phyloP scores from a whole-genome alignment of 2,329 filamentous ascomycete genomes.

The Colletotrichum spaethianum region DNA sequence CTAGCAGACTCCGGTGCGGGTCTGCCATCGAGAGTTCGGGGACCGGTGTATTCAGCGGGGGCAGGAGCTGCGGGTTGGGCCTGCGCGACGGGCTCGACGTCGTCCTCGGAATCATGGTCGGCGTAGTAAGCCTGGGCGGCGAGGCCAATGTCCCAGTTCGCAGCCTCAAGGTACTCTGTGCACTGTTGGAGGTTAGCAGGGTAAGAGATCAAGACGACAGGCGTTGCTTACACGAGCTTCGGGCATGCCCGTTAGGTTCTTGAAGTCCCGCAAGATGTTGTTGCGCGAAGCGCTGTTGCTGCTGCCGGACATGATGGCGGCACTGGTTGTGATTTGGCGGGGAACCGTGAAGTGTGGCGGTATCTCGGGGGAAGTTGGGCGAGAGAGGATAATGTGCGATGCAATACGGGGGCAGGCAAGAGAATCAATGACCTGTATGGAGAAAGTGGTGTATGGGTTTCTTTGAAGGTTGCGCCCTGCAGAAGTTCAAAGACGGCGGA shows the following conservation, averaged over 20 bases:
- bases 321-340: conserved; percentile 6
- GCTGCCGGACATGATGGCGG: conserved; percentile 36
- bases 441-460: neutral
- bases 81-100: conserved; percentile 57
- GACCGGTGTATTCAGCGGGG: conserved; percentile 68
- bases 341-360: neutral
- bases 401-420: neutral
- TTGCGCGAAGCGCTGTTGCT: conserved; percentile 39
- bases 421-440: neutral
- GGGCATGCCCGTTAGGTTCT: conserved; percentile 33
- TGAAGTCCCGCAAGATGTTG: conserved; percentile 39
- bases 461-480: neutral
- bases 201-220: neutral
- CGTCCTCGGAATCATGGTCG: conserved; percentile 65
- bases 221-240: conserved; percentile 35
- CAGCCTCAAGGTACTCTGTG: conserved; percentile 74
- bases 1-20: conserved; percentile 62
- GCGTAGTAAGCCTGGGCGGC: conserved; percentile 76
- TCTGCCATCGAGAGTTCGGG: conserved; percentile 74
- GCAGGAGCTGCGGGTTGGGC: conserved; percentile 43
- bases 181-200: conserved; percentile 64
- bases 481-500: neutral
- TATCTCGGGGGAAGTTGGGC: neutral
- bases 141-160: conserved; percentile 75
- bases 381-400: too few species aligned